phyloP scores from a whole-genome alignment of 75 land plant species.

The Cunninghamia lanceolata region DNA sequence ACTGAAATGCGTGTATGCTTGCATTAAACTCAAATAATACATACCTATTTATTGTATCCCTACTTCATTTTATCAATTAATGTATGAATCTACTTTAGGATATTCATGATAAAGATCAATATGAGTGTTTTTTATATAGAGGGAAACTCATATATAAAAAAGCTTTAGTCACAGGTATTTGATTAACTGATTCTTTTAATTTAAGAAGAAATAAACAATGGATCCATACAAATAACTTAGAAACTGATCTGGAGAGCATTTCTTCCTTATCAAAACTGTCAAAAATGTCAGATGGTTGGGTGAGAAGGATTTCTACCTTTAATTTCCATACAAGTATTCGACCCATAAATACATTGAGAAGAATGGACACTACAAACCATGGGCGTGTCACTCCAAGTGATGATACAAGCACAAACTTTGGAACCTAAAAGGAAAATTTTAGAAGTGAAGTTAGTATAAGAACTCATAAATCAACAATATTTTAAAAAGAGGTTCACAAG shows the following conservation, averaged over 20 bases:
- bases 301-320: constrained; percentile 18
- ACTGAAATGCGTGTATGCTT: neutral
- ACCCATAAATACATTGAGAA: constrained; percentile 30
- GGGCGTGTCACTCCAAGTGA: constrained; percentile 37
- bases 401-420: constrained; percentile 39
- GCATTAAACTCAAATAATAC: neutral
- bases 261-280: neutral
- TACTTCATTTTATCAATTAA: neutral
- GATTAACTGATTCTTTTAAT: neutral
- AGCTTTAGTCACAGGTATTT: neutral
- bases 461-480: neutral
- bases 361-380: constrained; percentile 21
- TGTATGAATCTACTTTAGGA: neutral
- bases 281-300: neutral
- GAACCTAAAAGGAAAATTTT: constrained; percentile 23
- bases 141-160: neutral
- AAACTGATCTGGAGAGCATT: neutral
- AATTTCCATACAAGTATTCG: constrained; percentile 36
- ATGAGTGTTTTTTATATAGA: neutral
- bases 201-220: neutral
- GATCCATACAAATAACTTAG: neutral
- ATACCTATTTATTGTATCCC: neutral
- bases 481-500: neutral
- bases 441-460: neutral
- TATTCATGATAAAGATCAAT: neutral